Base-by-base conservation (phyloP, 1,284 basidiomycete genomes). In the Boletus nobilissimus region DNA sequence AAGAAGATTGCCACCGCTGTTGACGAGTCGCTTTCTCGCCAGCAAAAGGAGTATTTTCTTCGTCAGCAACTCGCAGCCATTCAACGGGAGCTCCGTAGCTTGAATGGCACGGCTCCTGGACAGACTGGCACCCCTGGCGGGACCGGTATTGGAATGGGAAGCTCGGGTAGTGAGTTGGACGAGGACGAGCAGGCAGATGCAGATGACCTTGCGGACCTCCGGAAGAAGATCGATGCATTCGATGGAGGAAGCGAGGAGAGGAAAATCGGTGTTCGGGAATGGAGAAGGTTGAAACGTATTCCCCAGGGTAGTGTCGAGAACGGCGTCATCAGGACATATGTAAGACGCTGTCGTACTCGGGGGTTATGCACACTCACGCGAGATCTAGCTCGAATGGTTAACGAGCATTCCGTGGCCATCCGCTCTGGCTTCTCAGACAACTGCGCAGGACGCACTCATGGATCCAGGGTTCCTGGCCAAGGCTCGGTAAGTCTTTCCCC, bases 41-140 rank as follows among this genome's bases (percentile, higher is more conserved):
- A 95, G 80, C 94, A 96, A 86, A 95, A 95, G 81, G 95, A 95
- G 78, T 93, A 93, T 83, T 95, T 95, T 87, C 89, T 96, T 6
- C 93, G 94, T 74, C 96, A 97, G 84, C 97, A 97, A 84, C 92
- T 97, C 67, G 94, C 95, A 43, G 96, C 95, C 19, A 97, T 97
- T 81, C 95, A 97, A 82, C 93, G 95, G 72, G 97, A 98, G 86
- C 90, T 97, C 22, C 92, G 94, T 57, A 88, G 88, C 29, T 88
- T 96, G n/a, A 84, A 89, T 29, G 84, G 82, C n/a, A 78, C 82
- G 54, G 76, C 75, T 22, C 69, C 82, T 13, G 82, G 83, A 9
- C 83, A 72, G 13, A 22, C 54, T 18, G 70, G 79, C 5, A 72
- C n/a, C 40, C 64, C 79, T 14, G 67, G 69, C 29, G 83, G 71